Percentiles rank a stretch among this genome's conserved stretches.
Conservation (phyloP, 2,329 filamentous ascomycete genomes). For the Colletotrichum sp. region DNA sequence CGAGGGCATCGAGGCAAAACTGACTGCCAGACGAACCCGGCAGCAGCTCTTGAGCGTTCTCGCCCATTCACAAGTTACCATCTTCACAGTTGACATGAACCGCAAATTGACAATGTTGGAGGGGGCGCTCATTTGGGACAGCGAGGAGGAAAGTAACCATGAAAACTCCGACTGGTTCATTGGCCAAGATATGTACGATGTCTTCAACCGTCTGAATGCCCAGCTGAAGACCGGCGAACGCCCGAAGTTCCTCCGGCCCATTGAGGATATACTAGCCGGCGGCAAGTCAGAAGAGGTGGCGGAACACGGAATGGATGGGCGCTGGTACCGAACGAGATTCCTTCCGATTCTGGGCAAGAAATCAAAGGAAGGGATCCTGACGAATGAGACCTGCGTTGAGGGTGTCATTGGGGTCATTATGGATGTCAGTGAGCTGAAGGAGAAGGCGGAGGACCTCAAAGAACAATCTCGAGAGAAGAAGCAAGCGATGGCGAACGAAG, state of each 20-base stretch:
- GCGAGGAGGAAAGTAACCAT: conserved; percentile 31
- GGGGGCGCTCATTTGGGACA: conserved; percentile 66
- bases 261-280: conserved; percentile 70
- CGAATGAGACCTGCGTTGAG: conserved; percentile 59
- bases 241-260: conserved; percentile 58
- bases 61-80: conserved; percentile 75
- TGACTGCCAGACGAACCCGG: conserved; percentile 69
- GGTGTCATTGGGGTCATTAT: conserved; percentile 81
- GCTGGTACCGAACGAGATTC: conserved; percentile 76
- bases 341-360: conserved; percentile 68
- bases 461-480: conserved; percentile 73
- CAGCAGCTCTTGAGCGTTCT: conserved; percentile 77
- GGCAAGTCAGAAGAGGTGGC: conserved; percentile 63
- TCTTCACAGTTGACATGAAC: conserved; percentile 73
- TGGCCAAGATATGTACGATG: conserved; percentile 67
- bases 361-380: conserved; percentile 53
- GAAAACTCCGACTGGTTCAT: conserved; percentile 54
- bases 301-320: conserved; percentile 64
- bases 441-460: conserved; percentile 66
- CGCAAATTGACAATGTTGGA: conserved; percentile 72
- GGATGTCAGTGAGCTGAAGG: conserved; percentile 77
- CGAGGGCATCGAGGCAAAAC: conserved; percentile 72
- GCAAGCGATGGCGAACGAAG: conserved; percentile 74
- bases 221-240: conserved; percentile 47
- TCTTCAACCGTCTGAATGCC: conserved; percentile 60